A percentile compares a stretch with the other conserved stretches of the same genome.
These are phyloP conservation scores for Apiospora arundinis DNA, from an alignment of 2,329 filamentous ascomycete species.

Conservation along the genomic window DNA sequence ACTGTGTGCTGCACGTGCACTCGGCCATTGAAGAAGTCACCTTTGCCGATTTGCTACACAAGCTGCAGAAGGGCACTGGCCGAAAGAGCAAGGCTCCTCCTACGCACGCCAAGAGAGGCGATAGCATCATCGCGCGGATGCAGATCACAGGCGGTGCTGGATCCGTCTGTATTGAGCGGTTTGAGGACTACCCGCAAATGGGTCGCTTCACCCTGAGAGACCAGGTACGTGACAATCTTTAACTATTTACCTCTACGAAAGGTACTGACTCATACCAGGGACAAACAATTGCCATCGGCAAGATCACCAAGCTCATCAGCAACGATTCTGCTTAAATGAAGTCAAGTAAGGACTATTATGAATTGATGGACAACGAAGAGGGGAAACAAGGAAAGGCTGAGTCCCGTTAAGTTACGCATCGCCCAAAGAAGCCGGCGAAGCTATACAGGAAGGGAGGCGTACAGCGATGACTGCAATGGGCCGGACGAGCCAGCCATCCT, in stretches of 20 bases:
- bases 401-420: not conserved
- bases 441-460: not conserved
- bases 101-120: constrained; percentile 82
- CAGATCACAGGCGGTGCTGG: constrained; percentile 86
- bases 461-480: not conserved
- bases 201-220: constrained; percentile 90
- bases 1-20: constrained; percentile 97
- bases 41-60: constrained; percentile 86
- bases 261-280: constrained; percentile 63
- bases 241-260: not conserved
- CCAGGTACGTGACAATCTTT: constrained; percentile 62
- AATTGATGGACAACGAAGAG: not conserved
- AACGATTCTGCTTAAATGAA: constrained; percentile 40
- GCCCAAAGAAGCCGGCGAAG: not conserved
- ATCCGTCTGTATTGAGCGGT: constrained; percentile 89
- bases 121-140: constrained; percentile 89
- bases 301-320: constrained; percentile 87
- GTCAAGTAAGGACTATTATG: not conserved
- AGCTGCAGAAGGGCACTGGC: constrained; percentile 91
- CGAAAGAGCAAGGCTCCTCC: constrained; percentile 93
- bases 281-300: constrained; percentile 99
- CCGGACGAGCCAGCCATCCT: not conserved
- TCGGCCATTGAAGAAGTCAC: constrained; percentile 98
- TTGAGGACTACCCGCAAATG: constrained; percentile 95
- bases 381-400: not conserved